Conservation (phyloP, 164 flowering plant species). For the Malania oleifera region DNA sequence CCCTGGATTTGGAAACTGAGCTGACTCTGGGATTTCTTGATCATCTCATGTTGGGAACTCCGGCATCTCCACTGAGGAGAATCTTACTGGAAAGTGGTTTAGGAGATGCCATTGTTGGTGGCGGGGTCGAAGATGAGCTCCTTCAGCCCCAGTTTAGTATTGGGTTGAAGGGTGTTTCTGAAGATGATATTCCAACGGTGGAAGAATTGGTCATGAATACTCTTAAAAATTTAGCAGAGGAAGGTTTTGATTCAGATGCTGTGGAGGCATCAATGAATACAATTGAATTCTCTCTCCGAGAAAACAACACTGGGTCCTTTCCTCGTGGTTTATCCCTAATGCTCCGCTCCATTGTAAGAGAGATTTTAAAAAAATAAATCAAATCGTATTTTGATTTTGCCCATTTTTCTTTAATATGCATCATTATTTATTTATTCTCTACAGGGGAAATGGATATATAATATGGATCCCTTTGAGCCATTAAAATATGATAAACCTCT, state of each 20-base stretch:
- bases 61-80: slow-evolving; percentile 94
- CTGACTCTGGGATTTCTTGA: slow-evolving; percentile 88
- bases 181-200: slow-evolving; percentile 74
- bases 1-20: slow-evolving; percentile 91
- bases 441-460: slow-evolving; percentile 98
- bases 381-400: neutral
- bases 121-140: slow-evolving; percentile 93
- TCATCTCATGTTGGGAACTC: slow-evolving; percentile 95
- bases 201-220: slow-evolving; percentile 76
- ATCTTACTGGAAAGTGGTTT: slow-evolving; percentile 83
- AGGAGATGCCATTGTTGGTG: slow-evolving; percentile 95
- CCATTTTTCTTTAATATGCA: neutral
- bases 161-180: slow-evolving; percentile 87
- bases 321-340: slow-evolving; percentile 96
- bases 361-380: no score
- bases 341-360: slow-evolving; percentile 81
- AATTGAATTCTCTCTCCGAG: slow-evolving; percentile 93
- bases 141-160: slow-evolving; percentile 93
- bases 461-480: slow-evolving; percentile 95
- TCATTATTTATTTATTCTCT: slow-evolving; percentile 4
- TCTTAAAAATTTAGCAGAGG: slow-evolving; percentile 60
- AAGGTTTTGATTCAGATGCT: slow-evolving; percentile 87
- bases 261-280: slow-evolving; percentile 99
- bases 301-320: slow-evolving; percentile 96
- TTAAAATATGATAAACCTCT: slow-evolving; percentile 89